Conservation (phyloP, 352 stramenopile genomes). For the Globisporangium echinulatum region DNA sequence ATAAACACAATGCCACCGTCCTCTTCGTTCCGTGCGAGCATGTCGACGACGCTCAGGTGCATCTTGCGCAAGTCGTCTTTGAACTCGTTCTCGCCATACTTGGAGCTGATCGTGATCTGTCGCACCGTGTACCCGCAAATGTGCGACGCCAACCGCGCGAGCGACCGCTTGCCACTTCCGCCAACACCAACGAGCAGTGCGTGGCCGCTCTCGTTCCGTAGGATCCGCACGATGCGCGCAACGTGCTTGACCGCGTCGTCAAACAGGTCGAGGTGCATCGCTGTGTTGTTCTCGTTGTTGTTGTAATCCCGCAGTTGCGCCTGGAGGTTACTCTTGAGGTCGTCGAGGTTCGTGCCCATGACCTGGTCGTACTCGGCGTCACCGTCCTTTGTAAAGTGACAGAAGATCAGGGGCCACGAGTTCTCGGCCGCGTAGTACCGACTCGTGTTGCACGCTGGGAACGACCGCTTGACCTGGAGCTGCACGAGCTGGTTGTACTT, state of each 20-base stretch:
- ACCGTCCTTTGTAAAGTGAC: constrained; percentile 93
- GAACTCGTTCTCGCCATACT: constrained; percentile 94
- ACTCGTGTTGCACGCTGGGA: constrained; percentile 88
- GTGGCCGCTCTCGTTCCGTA: constrained; percentile 87
- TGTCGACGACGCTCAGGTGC: constrained; percentile 92
- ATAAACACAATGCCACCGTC: constrained; percentile 91
- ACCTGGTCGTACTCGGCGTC: constrained; percentile 93
- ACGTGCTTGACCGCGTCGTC: constrained; percentile 96
- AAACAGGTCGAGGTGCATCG: constrained; percentile 96
- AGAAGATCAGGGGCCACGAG: constrained; percentile 94
- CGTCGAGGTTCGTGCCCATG: constrained; percentile 80
- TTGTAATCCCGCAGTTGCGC: constrained; percentile 92
- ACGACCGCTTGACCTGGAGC: constrained; percentile 91
- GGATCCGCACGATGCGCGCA: constrained; percentile 91
- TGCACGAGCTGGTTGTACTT: constrained; percentile 94
- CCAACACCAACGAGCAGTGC: constrained; percentile 93
- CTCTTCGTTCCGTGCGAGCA: constrained; percentile 80
- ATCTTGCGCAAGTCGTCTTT: constrained; percentile 96
- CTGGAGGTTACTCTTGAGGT: constrained; percentile 87
- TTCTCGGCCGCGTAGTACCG: constrained; percentile 93
- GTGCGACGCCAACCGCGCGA: constrained; percentile 90
- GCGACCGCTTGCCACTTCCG: constrained; percentile 91
- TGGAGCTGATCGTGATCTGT: constrained; percentile 93
- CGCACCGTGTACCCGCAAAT: constrained; percentile 90
- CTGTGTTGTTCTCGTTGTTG: constrained; percentile 93